Percentiles rank a stretch among this genome's conserved stretches.
Evolutionary conservation across 306 rosid genomes (phyloP).

Genomic region (Trifolium fragiferum): DNA sequence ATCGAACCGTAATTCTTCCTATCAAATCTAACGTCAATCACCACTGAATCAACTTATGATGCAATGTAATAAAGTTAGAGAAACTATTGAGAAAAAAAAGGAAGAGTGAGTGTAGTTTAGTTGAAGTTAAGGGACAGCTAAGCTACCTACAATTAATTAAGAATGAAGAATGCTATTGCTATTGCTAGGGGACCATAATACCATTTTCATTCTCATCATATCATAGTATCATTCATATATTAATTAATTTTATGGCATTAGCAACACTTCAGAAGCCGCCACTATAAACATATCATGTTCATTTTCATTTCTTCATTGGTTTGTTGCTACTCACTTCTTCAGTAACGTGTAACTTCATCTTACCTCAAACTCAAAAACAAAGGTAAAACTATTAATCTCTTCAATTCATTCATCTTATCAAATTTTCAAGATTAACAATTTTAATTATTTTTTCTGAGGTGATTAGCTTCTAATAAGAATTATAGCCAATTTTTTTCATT

Average conservation of each 20-base stretch:
- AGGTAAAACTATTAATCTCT: background rate
- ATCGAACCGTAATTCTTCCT: no score
- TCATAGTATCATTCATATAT: no score
- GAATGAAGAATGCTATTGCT: no score
- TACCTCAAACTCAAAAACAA: background rate
- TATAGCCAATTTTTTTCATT: background rate
- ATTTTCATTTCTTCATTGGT: constrained; percentile 1
- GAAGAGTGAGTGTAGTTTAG: constrained; percentile 1
- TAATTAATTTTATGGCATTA: background rate
- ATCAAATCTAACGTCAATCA: no score
- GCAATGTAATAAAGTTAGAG: background rate
- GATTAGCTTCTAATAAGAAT: constrained; percentile 16
- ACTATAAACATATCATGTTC: background rate
- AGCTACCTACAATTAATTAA: background rate
- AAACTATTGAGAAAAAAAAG: background rate
- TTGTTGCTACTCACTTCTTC: background rate
- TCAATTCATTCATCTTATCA: background rate
- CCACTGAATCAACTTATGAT: no score
- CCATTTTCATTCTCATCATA: no score
- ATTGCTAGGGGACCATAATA: background rate
- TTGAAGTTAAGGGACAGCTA: background rate
- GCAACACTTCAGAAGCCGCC: background rate
- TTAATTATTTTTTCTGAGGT: background rate
- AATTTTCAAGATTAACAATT: background rate
- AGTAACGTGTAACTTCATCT: background rate